Evolutionary conservation across 345 rosid genomes (phyloP).

Genomic region (Gossypioides kirkii): DNA sequence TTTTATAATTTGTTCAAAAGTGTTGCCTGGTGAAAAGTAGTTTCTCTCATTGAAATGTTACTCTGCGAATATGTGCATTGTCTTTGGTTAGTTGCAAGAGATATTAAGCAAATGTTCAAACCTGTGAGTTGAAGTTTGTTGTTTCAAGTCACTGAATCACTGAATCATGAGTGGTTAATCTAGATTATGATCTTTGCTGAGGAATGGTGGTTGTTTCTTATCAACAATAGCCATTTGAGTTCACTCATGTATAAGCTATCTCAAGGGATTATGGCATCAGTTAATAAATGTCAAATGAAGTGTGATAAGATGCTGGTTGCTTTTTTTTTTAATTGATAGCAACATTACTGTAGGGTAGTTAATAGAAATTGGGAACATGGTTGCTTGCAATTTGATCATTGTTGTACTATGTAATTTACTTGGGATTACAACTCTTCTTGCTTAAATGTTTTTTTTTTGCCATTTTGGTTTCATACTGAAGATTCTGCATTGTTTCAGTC

Average conservation of each 20-base stretch:
- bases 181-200: background rate
- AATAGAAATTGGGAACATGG: background rate
- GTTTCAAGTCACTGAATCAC: background rate
- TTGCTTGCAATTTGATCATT: background rate
- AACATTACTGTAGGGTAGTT: background rate
- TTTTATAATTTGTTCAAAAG: background rate
- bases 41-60: background rate
- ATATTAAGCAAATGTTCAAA: background rate
- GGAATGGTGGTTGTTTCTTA: background rate
- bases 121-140: background rate
- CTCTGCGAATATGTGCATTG: background rate
- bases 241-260: background rate
- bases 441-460: background rate
- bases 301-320: background rate
- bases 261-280: background rate
- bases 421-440: background rate
- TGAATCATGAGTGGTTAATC: background rate
- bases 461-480: background rate
- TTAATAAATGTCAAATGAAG: background rate
- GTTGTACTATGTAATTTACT: background rate
- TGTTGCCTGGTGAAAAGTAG: background rate
- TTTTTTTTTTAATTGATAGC: background rate
- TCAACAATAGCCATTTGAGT: background rate
- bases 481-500: no score
- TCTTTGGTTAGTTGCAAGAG: background rate